Percentiles rank a stretch among this genome's conserved stretches.
Evolutionary conservation across 176 grass and related monocot species (phyloP).

Genomic region (Aegilops longissima): DNA sequence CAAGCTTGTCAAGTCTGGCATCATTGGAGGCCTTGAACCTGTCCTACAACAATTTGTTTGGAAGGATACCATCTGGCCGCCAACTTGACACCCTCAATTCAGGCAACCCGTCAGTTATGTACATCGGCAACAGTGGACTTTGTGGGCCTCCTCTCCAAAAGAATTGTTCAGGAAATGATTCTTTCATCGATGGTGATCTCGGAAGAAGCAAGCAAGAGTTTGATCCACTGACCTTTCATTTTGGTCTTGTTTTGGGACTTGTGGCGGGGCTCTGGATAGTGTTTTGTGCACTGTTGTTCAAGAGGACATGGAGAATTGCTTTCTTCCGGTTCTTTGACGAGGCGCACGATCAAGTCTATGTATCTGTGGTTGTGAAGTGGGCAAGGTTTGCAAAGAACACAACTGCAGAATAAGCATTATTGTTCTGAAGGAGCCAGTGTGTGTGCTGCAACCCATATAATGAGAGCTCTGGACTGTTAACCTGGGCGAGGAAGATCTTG

Average conservation of each 20-base stretch:
- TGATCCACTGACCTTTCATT: background rate
- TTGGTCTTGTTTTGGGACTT: background rate
- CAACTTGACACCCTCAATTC: slow-evolving; percentile 32
- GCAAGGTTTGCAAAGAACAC: background rate
- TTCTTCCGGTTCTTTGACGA: slow-evolving; percentile 26
- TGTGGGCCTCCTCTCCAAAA: slow-evolving; percentile 30
- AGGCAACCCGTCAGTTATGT: slow-evolving; percentile 12
- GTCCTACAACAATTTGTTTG: slow-evolving; percentile 34
- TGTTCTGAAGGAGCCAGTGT: background rate
- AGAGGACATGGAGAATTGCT: background rate
- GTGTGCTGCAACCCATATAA: background rate
- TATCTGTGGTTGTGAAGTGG: background rate
- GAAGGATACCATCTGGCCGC: slow-evolving; percentile 23
- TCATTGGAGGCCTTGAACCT: slow-evolving; percentile 30
- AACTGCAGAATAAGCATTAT: background rate
- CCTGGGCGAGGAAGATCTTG: background rate
- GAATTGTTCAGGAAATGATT: background rate
- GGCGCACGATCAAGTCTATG: background rate
- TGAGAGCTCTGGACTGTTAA: background rate
- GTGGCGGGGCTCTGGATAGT: too few relatives aligned
- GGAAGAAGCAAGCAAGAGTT: background rate
- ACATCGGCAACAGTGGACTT: background rate
- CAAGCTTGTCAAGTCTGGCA: background rate
- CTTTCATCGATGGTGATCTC: background rate
- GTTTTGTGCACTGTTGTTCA: too few relatives aligned